phyloP scores from a whole-genome alignment of 2,329 filamentous ascomycete genomes.

The Fusarium irregulare region DNA sequence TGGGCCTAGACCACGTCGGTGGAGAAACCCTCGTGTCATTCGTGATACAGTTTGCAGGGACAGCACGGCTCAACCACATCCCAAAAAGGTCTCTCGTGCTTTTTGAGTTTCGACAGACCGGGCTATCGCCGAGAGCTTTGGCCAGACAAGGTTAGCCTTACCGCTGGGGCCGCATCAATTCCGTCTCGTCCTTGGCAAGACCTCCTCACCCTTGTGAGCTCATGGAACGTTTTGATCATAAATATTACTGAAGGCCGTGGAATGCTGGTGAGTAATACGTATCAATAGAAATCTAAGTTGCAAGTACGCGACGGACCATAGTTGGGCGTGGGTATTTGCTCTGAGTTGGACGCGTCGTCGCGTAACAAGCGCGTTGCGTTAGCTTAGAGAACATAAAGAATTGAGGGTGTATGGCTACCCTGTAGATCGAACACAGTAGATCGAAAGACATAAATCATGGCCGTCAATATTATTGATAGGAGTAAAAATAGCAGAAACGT shows the following conservation, averaged over 20 bases:
- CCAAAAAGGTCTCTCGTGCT: not conserved
- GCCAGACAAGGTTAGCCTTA: not conserved
- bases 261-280: not conserved
- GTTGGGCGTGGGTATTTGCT: not conserved
- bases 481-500: rapidly evolving
- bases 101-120: not conserved
- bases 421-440: rapidly evolving
- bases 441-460: not conserved
- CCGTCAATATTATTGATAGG: rapidly evolving
- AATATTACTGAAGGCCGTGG: no score
- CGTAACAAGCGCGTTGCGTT: not conserved
- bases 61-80: not conserved
- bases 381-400: no score
- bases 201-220: not conserved
- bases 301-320: not conserved
- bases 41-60: not conserved
- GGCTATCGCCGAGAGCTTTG: not conserved
- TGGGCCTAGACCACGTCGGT: not conserved
- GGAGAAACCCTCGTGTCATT: not conserved
- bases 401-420: not conserved
- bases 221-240: not conserved
- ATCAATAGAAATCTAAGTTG: not conserved
- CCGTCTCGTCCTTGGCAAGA: not conserved
- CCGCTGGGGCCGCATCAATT: not conserved
- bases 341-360: not conserved